These are phyloP conservation scores for Allantophomopsis cytisporea DNA, from an alignment of 2,329 filamentous ascomycete species.

Conservation along the genomic window DNA sequence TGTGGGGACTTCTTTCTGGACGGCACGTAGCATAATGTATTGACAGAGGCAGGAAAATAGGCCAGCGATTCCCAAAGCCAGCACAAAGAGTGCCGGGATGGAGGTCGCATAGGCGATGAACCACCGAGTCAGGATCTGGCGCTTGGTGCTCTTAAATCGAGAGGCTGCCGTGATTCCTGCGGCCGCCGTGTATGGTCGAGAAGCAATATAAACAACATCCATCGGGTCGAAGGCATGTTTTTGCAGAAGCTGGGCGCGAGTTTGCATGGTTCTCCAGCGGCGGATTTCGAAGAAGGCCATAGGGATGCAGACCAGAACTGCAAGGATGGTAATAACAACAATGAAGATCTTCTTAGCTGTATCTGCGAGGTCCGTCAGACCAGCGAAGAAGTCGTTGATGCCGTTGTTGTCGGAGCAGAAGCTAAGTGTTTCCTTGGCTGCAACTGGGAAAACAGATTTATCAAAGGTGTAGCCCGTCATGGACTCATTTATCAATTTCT, in stretches of 20 bases:
- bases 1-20: constrained; percentile 50
- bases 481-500: constrained; percentile 54
- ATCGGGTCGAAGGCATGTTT: constrained; percentile 61
- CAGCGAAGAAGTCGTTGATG: constrained; percentile 73
- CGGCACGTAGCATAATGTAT: constrained; percentile 45
- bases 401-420: constrained; percentile 83
- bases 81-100: constrained; percentile 52
- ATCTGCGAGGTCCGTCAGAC: constrained; percentile 50
- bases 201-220: constrained; percentile 81
- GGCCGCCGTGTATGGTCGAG: constrained; percentile 62
- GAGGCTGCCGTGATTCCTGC: constrained; percentile 58
- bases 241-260: constrained; percentile 52
- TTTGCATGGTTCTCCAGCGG: constrained; percentile 60
- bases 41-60: constrained; percentile 56
- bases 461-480: constrained; percentile 69
- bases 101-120: constrained; percentile 56
- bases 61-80: constrained; percentile 53
- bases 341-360: constrained; percentile 65
- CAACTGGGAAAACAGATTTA: constrained; percentile 64
- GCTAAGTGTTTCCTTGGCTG: constrained; percentile 65
- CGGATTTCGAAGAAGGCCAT: constrained; percentile 74
- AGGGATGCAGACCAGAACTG: constrained; percentile 59
- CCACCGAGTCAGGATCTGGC: constrained; percentile 53
- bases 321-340: constrained; percentile 56
- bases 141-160: constrained; percentile 43